phyloP scores from a whole-genome alignment of 768 basidiomycete species.

The Suillus occidentalis region DNA sequence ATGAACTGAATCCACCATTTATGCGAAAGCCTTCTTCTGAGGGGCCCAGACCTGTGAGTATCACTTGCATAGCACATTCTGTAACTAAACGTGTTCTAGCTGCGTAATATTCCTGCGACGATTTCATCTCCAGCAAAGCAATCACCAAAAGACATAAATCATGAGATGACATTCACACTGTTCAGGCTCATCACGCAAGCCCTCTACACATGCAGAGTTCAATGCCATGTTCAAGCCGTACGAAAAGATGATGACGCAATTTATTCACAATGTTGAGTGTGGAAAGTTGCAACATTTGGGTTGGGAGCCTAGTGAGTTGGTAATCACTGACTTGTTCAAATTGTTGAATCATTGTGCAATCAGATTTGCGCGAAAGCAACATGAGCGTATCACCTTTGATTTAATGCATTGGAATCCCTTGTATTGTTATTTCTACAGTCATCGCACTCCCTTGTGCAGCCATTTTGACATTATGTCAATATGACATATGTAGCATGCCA shows the following conservation, averaged over 20 bases:
- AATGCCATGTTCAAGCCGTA: constrained; percentile 15
- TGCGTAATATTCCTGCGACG: neutral
- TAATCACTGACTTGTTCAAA: neutral
- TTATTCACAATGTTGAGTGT: constrained; percentile 19
- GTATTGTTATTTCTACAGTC: constrained; percentile 1
- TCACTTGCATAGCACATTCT: neutral
- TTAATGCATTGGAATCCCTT: neutral
- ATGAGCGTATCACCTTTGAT: neutral
- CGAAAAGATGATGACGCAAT: constrained; percentile 21
- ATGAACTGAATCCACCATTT: constrained; percentile 1
- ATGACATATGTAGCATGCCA: neutral
- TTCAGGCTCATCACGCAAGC: constrained; percentile 7
- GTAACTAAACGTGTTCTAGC: neutral
- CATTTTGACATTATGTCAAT: neutral
- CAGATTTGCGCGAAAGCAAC: constrained; percentile 4
- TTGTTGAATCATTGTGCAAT: neutral
- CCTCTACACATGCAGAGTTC: constrained; percentile 26
- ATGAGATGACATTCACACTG: constrained; percentile 8
- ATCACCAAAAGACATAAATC: constrained; percentile 16
- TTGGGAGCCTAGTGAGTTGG: constrained; percentile 26
- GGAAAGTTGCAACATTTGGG: constrained; percentile 25
- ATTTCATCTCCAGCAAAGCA: neutral
- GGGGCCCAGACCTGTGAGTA: constrained; percentile 3
- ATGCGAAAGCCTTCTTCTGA: neutral
- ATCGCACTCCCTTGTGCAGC: too few species aligned